Conservation (phyloP, 768 basidiomycete genomes). For the Boletus patriciae region DNA sequence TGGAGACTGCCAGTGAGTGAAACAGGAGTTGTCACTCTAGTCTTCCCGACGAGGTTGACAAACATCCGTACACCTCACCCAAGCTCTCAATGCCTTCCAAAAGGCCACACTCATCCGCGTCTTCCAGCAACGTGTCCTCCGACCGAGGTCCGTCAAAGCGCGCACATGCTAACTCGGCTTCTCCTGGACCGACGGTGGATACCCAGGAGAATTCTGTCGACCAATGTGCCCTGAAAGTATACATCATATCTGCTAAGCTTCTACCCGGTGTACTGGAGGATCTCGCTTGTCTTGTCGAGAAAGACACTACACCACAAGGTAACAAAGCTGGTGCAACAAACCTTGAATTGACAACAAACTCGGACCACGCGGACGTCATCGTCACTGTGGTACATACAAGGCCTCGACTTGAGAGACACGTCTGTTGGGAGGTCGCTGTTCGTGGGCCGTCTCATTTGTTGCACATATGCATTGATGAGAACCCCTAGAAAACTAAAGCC, state of each 20-base stretch:
- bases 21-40: too few species aligned
- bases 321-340: background rate
- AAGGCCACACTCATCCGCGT: slow-evolving; percentile 7
- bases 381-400: slow-evolving; percentile 67
- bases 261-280: slow-evolving; percentile 16
- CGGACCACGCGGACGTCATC: slow-evolving; percentile 59
- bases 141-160: slow-evolving; percentile 16
- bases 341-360: slow-evolving; percentile 40
- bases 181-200: slow-evolving; percentile 5
- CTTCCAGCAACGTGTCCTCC: background rate
- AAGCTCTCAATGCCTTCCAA: slow-evolving; percentile 13
- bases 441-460: slow-evolving; percentile 27
- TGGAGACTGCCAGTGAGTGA: too few species aligned
- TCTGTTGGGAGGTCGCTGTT: slow-evolving; percentile 65
- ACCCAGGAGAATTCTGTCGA: slow-evolving; percentile 5
- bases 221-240: slow-evolving; percentile 17
- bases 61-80: background rate
- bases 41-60: background rate
- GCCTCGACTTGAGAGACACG: slow-evolving; percentile 67
- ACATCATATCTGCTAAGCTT: slow-evolving; percentile 38
- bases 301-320: background rate
- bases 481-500: slow-evolving; percentile 56
- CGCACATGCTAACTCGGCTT: background rate
- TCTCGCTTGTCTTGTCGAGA: slow-evolving; percentile 30
- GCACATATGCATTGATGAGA: background rate